phyloP scores from a whole-genome alignment of 495 filamentous ascomycete genomes.

The Jackrogersella multiformis region DNA sequence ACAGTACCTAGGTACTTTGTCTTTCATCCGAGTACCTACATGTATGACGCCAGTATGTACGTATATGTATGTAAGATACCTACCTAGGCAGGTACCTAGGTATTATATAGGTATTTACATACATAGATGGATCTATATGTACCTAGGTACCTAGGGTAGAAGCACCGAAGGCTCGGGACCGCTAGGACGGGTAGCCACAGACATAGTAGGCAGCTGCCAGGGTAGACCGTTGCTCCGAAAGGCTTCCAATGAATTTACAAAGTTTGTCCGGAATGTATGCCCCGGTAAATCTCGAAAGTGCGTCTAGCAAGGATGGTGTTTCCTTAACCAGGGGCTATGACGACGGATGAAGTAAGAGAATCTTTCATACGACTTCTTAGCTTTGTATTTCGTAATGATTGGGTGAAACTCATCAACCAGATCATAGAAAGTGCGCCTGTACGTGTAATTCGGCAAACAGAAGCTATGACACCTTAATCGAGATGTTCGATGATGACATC shows the following conservation, averaged over 20 bases:
- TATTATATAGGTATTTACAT: not conserved
- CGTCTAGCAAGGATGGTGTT: slow-evolving; percentile 13
- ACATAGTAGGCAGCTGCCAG: slow-evolving; percentile 2
- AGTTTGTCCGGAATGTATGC: slow-evolving; percentile 11
- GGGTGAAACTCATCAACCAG: slow-evolving; percentile 7
- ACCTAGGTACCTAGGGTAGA: too few species aligned
- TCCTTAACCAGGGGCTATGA: slow-evolving; percentile 34
- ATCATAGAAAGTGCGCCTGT: slow-evolving; percentile 13
- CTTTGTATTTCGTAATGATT: slow-evolving; percentile 21
- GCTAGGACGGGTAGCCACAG: slow-evolving; percentile 3
- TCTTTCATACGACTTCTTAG: slow-evolving; percentile 9
- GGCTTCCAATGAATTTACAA: slow-evolving; percentile 5
- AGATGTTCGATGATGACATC: slow-evolving; percentile 38
- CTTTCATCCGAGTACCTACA: too few species aligned
- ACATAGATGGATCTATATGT: too few species aligned
- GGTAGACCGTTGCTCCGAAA: not conserved
- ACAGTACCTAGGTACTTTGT: slow-evolving; percentile 1
- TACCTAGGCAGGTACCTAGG: too few species aligned
- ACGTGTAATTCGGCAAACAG: slow-evolving; percentile 13
- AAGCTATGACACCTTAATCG: slow-evolving; percentile 30
- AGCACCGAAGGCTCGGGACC: not conserved
- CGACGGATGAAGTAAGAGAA: slow-evolving; percentile 42
- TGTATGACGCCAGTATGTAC: too few species aligned
- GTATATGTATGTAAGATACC: not conserved
- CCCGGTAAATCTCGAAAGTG: slow-evolving; percentile 22